Evolutionary conservation across 2,329 filamentous ascomycete genomes (phyloP), one percentile per base, ranked within the genome.

Genomic region (Penicillium sp.): DNA sequence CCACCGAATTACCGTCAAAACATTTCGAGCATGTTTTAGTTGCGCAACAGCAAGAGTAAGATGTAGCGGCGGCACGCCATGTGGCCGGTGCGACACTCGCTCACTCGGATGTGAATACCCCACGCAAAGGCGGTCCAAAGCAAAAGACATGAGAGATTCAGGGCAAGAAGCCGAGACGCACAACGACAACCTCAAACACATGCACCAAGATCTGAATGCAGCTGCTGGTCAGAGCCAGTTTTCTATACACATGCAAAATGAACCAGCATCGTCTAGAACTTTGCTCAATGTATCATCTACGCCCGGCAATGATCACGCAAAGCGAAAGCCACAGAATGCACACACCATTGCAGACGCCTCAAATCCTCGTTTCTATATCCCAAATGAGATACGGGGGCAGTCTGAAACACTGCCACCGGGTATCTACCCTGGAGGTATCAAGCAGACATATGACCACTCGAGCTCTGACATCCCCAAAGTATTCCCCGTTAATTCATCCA

Each of bases 1-100:
- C 6, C 73, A 76, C 51, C 67, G 73, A 3, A 75, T 76, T 50
- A 76, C 72, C 2, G 68, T 74, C 50, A 75, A 74, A 50, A 75
- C 73, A 3, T 76, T 76, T 48, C 66, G 73, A 38, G 73, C 73
- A 4, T 76, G 73, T 49, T 73, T 65, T 50, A 68, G 70, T 52
- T 76, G 73, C 46, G 73, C 73, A 29, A 65, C 68, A 13, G 73
- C 73, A 32, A 65, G 73, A 61, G 73, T 74, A 4, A 63, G 73
- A 56, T 75, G 73, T 55, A 73, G 71, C 50, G 73, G 73, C 6
- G 71, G 71, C 15, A 60, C 57, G 8, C 71, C 73, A 42, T 75
- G 73, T 54, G 62, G 64, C 38, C 69, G 73, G 18, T 76, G 73
- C 56, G 68, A 68, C 40, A 64, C 63, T 52, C 70, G 73, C 31